A percentile compares a stretch with the other conserved stretches of the same genome.
Conservation (phyloP, 129 eudicot genomes). For the sunflower (Helianthus annuus) region HanXRQr2.0-SUNRISE NC_035442.2:61294317-61294816, state of each 20-base stretch:
- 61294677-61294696: slow-evolving; percentile 28
- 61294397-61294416: slow-evolving; percentile 69
- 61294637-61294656: slow-evolving; percentile 42
- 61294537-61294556: slow-evolving; percentile 38
- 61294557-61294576: slow-evolving; percentile 63
- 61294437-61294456: slow-evolving; percentile 79
- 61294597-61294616: slow-evolving; percentile 83
- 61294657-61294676: slow-evolving; percentile 24
- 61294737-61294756: too few relatives aligned
- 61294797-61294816: too few relatives aligned
- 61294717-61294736: too few relatives aligned
- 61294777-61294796: too few relatives aligned
- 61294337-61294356: slow-evolving; percentile 41
- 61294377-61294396: slow-evolving; percentile 28
- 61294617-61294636: slow-evolving; percentile 72
- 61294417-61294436: slow-evolving; percentile 60
- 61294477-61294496: slow-evolving; percentile 94
- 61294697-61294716: slow-evolving; percentile 51
- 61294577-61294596: slow-evolving; percentile 77
- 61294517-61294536: slow-evolving; percentile 10
- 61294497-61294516: slow-evolving; percentile 53
- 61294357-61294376: slow-evolving; percentile 27
- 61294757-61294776: too few relatives aligned
- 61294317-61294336: slow-evolving; percentile 63
- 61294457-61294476: slow-evolving; percentile 90